phyloP scores from a whole-genome alignment of 148 eudicot species.

The Camellia lanceoleosa region DNA sequence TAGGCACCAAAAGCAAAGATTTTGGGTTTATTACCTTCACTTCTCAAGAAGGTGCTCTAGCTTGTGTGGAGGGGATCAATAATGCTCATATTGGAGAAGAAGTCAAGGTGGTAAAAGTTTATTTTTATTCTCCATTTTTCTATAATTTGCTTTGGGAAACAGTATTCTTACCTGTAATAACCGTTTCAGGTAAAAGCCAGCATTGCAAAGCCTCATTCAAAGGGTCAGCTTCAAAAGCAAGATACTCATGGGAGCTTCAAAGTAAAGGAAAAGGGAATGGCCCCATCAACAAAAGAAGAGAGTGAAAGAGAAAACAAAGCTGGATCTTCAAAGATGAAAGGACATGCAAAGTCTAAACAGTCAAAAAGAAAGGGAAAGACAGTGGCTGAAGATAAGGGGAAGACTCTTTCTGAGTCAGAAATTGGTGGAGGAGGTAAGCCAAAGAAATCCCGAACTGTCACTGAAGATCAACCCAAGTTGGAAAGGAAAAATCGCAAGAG shows the following conservation, averaged over 20 bases:
- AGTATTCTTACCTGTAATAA: background rate
- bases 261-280: slow-evolving; percentile 15
- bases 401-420: slow-evolving; percentile 7
- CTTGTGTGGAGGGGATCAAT: slow-evolving; percentile 30
- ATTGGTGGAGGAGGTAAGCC: slow-evolving; percentile 12
- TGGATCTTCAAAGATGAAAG: slow-evolving; percentile 19
- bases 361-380: slow-evolving; percentile 17
- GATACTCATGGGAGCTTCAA: slow-evolving; percentile 25
- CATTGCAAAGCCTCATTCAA: slow-evolving; percentile 26
- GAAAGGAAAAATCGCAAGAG: slow-evolving; percentile 11
- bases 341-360: slow-evolving; percentile 10
- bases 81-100: slow-evolving; percentile 17
- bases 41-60: slow-evolving; percentile 27
- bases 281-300: slow-evolving; percentile 7
- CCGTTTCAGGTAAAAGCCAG: slow-evolving; percentile 27
- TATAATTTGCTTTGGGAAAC: background rate
- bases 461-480: slow-evolving; percentile 2
- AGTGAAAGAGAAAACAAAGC: slow-evolving; percentile 15
- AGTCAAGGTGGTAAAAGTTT: slow-evolving; percentile 13
- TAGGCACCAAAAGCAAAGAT: slow-evolving; percentile 12
- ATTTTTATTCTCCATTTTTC: background rate
- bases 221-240: slow-evolving; percentile 17
- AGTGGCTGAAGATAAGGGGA: slow-evolving; percentile 7
- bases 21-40: slow-evolving; percentile 28
- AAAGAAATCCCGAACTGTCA: slow-evolving; percentile 5